Evolutionary conservation across 257 asterid species (phyloP).

Genomic region (Rauvolfia tetraphylla): DNA sequence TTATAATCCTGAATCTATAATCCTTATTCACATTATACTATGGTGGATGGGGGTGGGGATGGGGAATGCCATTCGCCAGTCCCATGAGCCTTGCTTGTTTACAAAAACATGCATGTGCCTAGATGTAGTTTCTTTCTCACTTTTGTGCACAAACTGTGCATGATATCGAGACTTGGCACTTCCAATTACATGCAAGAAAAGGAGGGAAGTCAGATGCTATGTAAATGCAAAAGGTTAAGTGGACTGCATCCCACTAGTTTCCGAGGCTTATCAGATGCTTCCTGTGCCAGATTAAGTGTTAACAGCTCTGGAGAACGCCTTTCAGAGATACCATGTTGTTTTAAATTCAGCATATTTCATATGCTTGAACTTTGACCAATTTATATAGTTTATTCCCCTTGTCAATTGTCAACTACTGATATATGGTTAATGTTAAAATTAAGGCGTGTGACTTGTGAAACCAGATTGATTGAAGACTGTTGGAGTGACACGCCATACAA

Average conservation of each 20-base stretch:
- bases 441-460: conserved; percentile 21
- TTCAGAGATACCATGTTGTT: not conserved
- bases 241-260: not conserved
- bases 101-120: not conserved
- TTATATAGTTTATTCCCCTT: not conserved
- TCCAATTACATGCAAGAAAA: not conserved
- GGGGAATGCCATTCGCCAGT: too few relatives aligned
- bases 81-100: not conserved
- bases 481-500: conserved; percentile 58
- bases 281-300: not conserved
- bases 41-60: too few relatives aligned
- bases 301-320: not conserved
- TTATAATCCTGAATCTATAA: too few relatives aligned
- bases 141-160: not conserved
- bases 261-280: not conserved
- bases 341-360: not conserved
- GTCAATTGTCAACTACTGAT: not conserved
- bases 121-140: not conserved
- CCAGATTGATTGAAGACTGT: conserved; percentile 70
- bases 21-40: not conserved
- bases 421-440: conserved; percentile 1
- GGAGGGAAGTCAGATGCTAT: too few relatives aligned
- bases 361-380: not conserved
- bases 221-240: not conserved
- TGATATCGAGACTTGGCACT: not conserved